Conservation (phyloP, 768 basidiomycete species). For the Artomyces pyxidatus region DNA sequence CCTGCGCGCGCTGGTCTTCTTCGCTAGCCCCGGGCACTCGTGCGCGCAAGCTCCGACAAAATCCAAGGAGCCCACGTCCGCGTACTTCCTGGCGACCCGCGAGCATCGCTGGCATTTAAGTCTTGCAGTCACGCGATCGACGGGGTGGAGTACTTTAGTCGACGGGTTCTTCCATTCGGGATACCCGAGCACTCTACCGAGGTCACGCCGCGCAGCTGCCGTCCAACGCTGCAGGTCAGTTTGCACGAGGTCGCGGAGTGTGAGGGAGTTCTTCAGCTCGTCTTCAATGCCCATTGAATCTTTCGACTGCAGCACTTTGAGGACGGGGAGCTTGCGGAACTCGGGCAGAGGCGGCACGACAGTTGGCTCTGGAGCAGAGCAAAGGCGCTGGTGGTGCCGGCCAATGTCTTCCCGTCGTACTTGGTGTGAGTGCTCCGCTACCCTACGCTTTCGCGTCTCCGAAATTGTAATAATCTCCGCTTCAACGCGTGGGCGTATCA, state of each 20-base stretch:
- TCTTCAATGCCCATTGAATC: conserved; percentile 6
- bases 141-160: conserved; percentile 41
- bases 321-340: conserved; percentile 43
- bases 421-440: conserved; percentile 21
- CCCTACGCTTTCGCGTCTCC: conserved; percentile 21
- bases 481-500: conserved; percentile 18
- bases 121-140: conserved; percentile 48
- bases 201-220: conserved; percentile 30
- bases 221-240: conserved; percentile 44
- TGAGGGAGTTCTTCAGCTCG: conserved; percentile 21
- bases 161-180: conserved; percentile 44
- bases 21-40: conserved; percentile 31
- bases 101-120: conserved; percentile 52
- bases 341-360: conserved; percentile 38
- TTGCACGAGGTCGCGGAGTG: conserved; percentile 29
- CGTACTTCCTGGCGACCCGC: conserved; percentile 26
- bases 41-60: conserved; percentile 55
- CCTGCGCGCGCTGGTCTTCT: conserved; percentile 20
- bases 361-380: conserved; percentile 22
- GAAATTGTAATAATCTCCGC: conserved; percentile 22
- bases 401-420: conserved; percentile 28
- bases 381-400: conserved; percentile 38
- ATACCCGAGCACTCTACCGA: conserved; percentile 42
- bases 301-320: conserved; percentile 27
- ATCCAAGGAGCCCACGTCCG: conserved; percentile 40